These are phyloP conservation scores for Breviolum minutum DNA, from an alignment of 73 alveolate species.

Conservation along the genomic window DNA sequence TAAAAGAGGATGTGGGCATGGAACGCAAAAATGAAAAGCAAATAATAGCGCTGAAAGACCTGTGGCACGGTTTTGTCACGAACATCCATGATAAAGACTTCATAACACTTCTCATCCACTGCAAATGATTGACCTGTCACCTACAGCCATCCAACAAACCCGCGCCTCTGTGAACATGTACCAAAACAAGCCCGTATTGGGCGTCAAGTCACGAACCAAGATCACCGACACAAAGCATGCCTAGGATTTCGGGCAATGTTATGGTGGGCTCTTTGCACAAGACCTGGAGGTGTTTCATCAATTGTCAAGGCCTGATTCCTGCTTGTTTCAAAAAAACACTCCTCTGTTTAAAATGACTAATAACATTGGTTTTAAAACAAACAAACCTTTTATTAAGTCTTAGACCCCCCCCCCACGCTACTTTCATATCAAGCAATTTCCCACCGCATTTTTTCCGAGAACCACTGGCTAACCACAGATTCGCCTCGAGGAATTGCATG, in stretches of 20 bases:
- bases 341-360: too few relatives aligned
- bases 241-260: background rate
- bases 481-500: constrained; percentile 67
- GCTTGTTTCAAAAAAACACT: background rate
- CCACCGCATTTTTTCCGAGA: too few relatives aligned
- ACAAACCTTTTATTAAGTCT: too few relatives aligned
- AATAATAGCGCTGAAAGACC: constrained; percentile 76
- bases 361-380: too few relatives aligned
- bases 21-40: constrained; percentile 69
- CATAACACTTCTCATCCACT: too few relatives aligned
- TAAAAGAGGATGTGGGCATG: constrained; percentile 85
- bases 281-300: background rate
- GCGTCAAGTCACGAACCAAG: constrained; percentile 73
- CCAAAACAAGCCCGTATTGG: constrained; percentile 89
- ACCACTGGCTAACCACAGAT: too few relatives aligned
- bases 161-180: constrained; percentile 74
- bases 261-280: background rate
- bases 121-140: too few relatives aligned
- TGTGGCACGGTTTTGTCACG: background rate
- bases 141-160: background rate
- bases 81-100: background rate
- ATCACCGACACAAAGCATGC: constrained; percentile 66
- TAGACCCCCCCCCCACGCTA: too few relatives aligned
- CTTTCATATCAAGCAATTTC: too few relatives aligned
- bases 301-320: background rate